phyloP scores from a whole-genome alignment of 352 stramenopile species.

The Pythium brachiatum region DNA sequence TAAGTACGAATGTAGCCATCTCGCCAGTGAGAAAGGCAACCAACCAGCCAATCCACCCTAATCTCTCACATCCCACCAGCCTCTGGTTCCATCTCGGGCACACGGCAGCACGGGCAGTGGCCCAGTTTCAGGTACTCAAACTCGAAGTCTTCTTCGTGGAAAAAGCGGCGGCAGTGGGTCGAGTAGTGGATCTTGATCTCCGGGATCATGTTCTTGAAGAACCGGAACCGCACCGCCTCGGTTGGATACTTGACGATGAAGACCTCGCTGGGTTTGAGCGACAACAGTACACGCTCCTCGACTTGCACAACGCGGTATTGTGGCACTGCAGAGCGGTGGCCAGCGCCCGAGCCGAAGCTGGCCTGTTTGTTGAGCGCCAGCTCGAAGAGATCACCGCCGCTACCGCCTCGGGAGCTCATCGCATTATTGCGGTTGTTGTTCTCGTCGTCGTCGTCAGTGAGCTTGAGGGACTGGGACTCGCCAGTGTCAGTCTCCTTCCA shows the following conservation, averaged over 20 bases:
- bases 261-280: constrained; percentile 77
- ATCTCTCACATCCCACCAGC: background rate
- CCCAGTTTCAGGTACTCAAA: constrained; percentile 89
- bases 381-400: constrained; percentile 68
- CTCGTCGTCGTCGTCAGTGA: constrained; percentile 60
- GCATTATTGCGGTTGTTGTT: constrained; percentile 28
- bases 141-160: constrained; percentile 96
- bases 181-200: constrained; percentile 92
- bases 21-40: background rate
- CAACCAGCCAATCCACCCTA: background rate
- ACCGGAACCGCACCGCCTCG: constrained; percentile 52
- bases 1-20: background rate
- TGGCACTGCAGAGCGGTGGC: constrained; percentile 44
- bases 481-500: constrained; percentile 67
- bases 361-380: constrained; percentile 84
- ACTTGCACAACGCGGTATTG: constrained; percentile 79
- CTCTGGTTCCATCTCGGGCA: constrained; percentile 44
- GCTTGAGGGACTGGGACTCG: constrained; percentile 77
- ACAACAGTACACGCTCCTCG: constrained; percentile 67
- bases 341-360: constrained; percentile 38
- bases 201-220: constrained; percentile 93
- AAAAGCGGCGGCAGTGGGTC: constrained; percentile 90
- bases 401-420: constrained; percentile 19
- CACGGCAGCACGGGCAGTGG: constrained; percentile 87
- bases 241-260: constrained; percentile 85